Base-by-base conservation (phyloP, 2,329 filamentous ascomycete species). In the Davidsoniella virescens region DNA sequence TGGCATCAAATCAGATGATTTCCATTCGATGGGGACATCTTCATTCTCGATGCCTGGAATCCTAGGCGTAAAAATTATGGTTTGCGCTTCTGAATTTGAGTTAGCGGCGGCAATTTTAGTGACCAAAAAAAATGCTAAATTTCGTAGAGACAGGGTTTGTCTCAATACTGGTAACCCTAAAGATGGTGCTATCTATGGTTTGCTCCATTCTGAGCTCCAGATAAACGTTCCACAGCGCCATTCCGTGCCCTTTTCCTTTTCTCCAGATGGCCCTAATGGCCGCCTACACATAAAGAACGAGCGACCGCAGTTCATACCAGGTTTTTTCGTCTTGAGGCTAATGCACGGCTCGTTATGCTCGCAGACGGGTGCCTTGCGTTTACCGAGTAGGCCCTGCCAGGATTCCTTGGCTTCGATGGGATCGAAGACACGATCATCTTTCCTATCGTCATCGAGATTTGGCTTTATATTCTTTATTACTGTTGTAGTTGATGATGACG, bases 211-310 rank as follows among this genome's bases (percentile, higher is more conserved):
- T 49, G 73, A 76, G 54, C 72, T 76, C 78, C 75, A 79, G 29
- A 81, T 87, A 58, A 95, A 95, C 0, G 87, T 94, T 2, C 74
- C 70, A 63, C 90, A 96, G 41, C 86, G 77, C 86, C 88, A 95
- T 60, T 92, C 73, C 0, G 87, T 87, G 2, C 80, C 82, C 53
- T 71, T 82, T 64, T 94, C 88, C 62, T 92, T 92, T 57, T 82
- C 76, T 0, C 87, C 92, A 20, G 81, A 84, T 1, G 87, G 87
- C 0, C 87, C 90, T 2, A 96, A 66, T 3, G 92, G 92, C 39
- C 82, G 74, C 12, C 71, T 61, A 54, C 78, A 82, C 51, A 78
- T 74, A 61, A 75, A 82, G 59, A 82, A 82, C 1, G 75, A 76
- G 36, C 78, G 68, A 4, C 75, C 90, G 65, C 61, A 81, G 59